Base-by-base conservation (phyloP, 1,139 yeast species). In the Candida sp. region DNA sequence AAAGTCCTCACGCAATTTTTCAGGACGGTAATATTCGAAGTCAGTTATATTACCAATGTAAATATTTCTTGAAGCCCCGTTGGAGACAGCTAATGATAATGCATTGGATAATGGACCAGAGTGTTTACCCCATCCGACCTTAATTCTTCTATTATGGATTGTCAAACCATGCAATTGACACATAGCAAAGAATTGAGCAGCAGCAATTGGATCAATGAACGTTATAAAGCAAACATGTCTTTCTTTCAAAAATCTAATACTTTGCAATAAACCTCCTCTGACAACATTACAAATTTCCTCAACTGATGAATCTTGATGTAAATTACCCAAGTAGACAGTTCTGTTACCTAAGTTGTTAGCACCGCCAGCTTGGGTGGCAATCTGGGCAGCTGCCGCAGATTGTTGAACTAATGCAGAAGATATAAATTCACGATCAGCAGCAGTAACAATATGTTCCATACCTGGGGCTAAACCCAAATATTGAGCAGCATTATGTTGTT, bases 61-160 rank as follows among this genome's bases (percentile, higher is more conserved):
- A 34, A 93, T 82, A 61, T 93, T 93, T 66, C 99, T 80, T 23
- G 91, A 81, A 1, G 97, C 98, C 37, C 97, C 97, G 43, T 84
- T 84, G n/a, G 93, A 80, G n/a, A 90, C 95, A 1, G 96, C 96
- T 49, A 83, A 67, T 5, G 89, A 81, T 47, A 91, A 75, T 4
- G 87, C 85, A 51, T 86, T 84, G n/a, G 89, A 81, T 46, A 91
- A 72, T 1, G 96, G 93, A 7, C 97, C 97, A 1, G 96, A 82
- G 62, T 89, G 96, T 60, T 87, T 88, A 40, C 98, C 99, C 98
- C 98, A 93, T 19, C 97, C 97, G 47, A 93, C 87, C 61, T 87
- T 87, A 45, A 91, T 81, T 53, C 87, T 76, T 55, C 91, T 77
- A 55, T 84, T 83, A 61, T 87, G 96, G 45, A 93, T 83, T 4